Base-by-base conservation (phyloP, 495 filamentous ascomycete species). In the Aspergillus wentii region DNA sequence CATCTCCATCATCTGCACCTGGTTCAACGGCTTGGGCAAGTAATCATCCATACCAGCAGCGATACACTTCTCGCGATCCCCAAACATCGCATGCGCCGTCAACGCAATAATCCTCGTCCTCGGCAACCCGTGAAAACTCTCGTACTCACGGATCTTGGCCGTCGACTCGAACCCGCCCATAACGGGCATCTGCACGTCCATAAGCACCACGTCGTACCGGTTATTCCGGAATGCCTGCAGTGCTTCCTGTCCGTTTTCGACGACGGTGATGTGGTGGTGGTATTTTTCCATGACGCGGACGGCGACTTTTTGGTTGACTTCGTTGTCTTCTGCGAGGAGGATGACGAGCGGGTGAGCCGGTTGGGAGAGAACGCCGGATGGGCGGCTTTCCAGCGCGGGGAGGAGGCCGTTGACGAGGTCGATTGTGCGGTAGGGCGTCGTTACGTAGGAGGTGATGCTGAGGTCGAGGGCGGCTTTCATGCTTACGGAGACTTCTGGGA, bases 391-490 rank as follows among this genome's bases (percentile, higher is more conserved):
- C 31, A 96, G 64, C 9, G 91, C 91, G 8, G 90, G 91, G 29
- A 96, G 80, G 75, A 96, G 85, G 35, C 88, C 86, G 54, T 95
- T 95, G 40, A 88, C 90, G 34, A 96, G 72, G 56, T 96, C 90
- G 34, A 95, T 92, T 3, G 86, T 71, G 33, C 86, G 70, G 61
- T 91, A 95, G 38, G 90, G 91, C 4, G 85, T 91, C 17, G 91
- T 95, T 83, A 95, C 91, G 61, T 95, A 95, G 33, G 86, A 90
- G 6, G 86, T 86, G 40, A 96, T 94, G 21, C 90, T 90, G 23
- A 95, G 72, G 56, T 95, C 88, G 16, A 94, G 72, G 26, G 90
- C 88, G n/a, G 85, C 83, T 61, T 92, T 94, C 39, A 95, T 69
- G 40, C 78, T 85, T 34, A 96, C 80, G 32, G 86, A 82, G 5